Base-by-base conservation (phyloP, 768 basidiomycete genomes). In the Amylocystis lapponica region DNA sequence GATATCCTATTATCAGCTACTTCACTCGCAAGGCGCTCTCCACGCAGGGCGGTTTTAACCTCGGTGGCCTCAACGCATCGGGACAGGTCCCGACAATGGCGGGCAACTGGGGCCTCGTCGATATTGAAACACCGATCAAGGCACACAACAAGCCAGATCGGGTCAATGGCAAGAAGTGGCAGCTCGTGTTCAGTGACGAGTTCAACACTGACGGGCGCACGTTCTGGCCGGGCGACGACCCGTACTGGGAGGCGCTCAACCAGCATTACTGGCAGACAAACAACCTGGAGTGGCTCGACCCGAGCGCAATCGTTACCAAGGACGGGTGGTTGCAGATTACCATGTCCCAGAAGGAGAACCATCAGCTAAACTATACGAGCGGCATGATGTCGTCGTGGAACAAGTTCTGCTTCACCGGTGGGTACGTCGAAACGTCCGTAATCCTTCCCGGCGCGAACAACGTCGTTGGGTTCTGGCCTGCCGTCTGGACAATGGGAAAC, bases 361-460 rank as follows among this genome's bases (percentile, higher is more conserved):
- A 45, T 50, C 37, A 45, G 27, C 36, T 51, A 34, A 27, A 52
- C 48, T 71, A 74, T 55, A 69, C 57, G 19, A 55, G 63, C 25
- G 73, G 71, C 9, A 71, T 77, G 70, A 60, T 75, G 58, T 62
- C 66, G 11, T 66, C 69, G 10, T 72, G 67, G 86, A 92, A 92
- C 63, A 90, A 92, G 63, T 84, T 95, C 48, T 94, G 87, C 61
- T 92, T 91, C 63, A 86, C 86, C 12, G 86, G 85, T 20, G 89
- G 90, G 20, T 77, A 83, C 43, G 72, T 90, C 39, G 84, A 88
- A 56, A 60, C 71, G 1, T 72, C 65, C 8, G 79, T 86, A 8
- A 69, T 72, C 14, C 69, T 88, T 11, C 86, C 86, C 19, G 84
- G 85, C 7, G 66, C 73, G 14, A 79, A 74, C 51, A 77, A 81